A percentile compares a stretch with the other conserved stretches of the same genome.
These are phyloP conservation scores for Amanita brunnescens DNA, from an alignment of 768 basidiomycete species.

Conservation along the genomic window DNA sequence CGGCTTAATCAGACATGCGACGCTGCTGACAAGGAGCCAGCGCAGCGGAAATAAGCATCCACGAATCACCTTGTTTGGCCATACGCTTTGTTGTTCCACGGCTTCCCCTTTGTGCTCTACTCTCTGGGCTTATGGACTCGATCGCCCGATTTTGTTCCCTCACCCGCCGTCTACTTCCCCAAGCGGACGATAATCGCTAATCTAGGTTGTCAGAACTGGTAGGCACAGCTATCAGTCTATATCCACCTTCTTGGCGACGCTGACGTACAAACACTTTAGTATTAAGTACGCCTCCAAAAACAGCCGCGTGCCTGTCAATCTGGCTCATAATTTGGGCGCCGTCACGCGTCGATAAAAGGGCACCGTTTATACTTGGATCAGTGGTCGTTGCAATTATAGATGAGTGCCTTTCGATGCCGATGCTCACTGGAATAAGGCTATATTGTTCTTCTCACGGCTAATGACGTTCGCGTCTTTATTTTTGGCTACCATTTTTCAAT, in stretches of 20 bases:
- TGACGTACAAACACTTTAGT: constrained; percentile 17
- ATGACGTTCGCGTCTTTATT: too few relatives aligned
- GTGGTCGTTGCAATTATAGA: constrained; percentile 45
- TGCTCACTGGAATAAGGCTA: constrained; percentile 31
- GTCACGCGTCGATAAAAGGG: constrained; percentile 34
- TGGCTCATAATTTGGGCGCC: constrained; percentile 43
- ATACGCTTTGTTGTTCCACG: constrained; percentile 54
- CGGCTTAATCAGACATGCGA: constrained; percentile 48
- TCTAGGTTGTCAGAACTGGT: constrained; percentile 31
- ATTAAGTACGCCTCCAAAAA: constrained; percentile 53
- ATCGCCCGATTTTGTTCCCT: background rate
- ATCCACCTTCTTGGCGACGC: background rate
- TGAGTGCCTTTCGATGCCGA: constrained; percentile 10
- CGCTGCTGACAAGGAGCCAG: constrained; percentile 41
- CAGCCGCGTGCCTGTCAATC: constrained; percentile 40
- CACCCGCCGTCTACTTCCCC: background rate
- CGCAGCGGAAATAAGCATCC: constrained; percentile 50
- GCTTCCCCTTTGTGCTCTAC: constrained; percentile 50
- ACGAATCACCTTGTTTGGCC: constrained; percentile 52
- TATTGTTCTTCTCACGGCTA: constrained; percentile 41
- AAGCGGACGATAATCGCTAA: constrained; percentile 53
- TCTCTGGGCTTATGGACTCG: constrained; percentile 50
- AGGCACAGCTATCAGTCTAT: background rate
- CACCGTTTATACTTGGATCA: constrained; percentile 43
- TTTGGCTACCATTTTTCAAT: background rate